Conservation (phyloP, 1,139 yeast species). For the Zygoascus sp. region DNA sequence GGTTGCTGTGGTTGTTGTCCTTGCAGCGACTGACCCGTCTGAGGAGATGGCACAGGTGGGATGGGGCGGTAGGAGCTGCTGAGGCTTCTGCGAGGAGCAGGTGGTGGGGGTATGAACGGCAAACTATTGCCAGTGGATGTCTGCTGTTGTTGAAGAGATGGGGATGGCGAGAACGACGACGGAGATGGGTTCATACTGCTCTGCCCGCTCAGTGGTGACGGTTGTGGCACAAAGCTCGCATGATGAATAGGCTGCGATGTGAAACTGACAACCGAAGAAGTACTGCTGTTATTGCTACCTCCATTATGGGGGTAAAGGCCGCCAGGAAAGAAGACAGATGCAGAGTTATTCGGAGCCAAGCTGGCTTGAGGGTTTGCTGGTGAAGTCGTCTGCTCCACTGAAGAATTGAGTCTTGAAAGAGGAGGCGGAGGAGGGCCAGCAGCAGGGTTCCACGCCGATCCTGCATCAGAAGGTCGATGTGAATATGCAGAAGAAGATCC, state of each 20-base stretch:
- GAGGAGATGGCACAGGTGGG: conserved; percentile 15
- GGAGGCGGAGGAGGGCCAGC: conserved; percentile 20
- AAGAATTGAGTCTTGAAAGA: conserved; percentile 11
- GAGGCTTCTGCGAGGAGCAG: conserved; percentile 20
- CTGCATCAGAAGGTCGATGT: too few relatives aligned
- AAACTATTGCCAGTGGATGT: conserved; percentile 10
- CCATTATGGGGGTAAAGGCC: too few relatives aligned
- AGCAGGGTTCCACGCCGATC: conserved; percentile 3
- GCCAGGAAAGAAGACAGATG: conserved; percentile 9
- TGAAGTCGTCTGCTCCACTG: conserved; percentile 2
- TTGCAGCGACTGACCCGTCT: neutral
- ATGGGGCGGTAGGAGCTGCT: conserved; percentile 12
- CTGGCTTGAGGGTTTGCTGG: neutral
- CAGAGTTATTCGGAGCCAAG: neutral
- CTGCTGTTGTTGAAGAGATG: conserved; percentile 15
- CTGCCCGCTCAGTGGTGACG: neutral
- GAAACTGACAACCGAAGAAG: conserved; percentile 4
- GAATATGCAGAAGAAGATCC: neutral
- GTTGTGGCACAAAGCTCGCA: neutral
- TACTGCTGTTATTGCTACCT: conserved; percentile 10
- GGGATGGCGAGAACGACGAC: conserved; percentile 17
- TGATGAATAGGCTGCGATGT: conserved; percentile 2
- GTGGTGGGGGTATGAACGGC: conserved; percentile 23
- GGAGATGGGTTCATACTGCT: neutral
- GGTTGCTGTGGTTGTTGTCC: neutral